Evolutionary conservation across 2,329 filamentous ascomycete genomes (phyloP), one percentile per base, ranked within the genome.

Genomic region (Pezicula neosporulosa): DNA sequence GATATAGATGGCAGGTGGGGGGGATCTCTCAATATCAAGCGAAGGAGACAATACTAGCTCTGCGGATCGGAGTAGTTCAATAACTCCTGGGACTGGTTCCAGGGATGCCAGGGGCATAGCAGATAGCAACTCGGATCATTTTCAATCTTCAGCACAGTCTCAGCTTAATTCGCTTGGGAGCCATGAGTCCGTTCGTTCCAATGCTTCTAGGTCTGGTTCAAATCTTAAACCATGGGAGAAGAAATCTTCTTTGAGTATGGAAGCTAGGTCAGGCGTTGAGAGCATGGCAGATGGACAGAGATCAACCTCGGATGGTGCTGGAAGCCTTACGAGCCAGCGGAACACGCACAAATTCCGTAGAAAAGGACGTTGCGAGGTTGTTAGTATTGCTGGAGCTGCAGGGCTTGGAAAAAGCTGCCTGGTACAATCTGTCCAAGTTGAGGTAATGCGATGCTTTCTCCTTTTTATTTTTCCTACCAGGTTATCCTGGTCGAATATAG

Each of bases 341-440:
- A 65, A 66, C 36, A 54, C 50, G n/a, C 56, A 57, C 6, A 86
- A 85, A 60, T 84, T 84, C 52, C 73, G 78, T 30, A 74, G 80
- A 38, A 77, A 78, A 21, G 82, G 82, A 2, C 83, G 85, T 48
- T 86, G 82, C 59, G 83, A 86, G 60, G 76, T 86, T 24, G 71
- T 86, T 18, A 75, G 76, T 15, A 76, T 87, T 48, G 79, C 84
- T 57, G 83, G 83, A 28, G 73, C 77, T 12, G 82, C 78, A 3
- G 83, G 83, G 1, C 68, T 86, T n/a, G 83, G 83, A 15, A 87
- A 87, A 65, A 85, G 78, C 56, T 81, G 79, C 52, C 72, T 87
- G 15, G 79, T 85, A 24, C 81, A 86, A 59, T 83, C 81, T 8
- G 78, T 85, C 5, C 73, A 85, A 39, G 71, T 77, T 3, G 83